Base-by-base conservation (phyloP, 2,329 filamentous ascomycete species). In the Microcyclosporella mali region DNA sequence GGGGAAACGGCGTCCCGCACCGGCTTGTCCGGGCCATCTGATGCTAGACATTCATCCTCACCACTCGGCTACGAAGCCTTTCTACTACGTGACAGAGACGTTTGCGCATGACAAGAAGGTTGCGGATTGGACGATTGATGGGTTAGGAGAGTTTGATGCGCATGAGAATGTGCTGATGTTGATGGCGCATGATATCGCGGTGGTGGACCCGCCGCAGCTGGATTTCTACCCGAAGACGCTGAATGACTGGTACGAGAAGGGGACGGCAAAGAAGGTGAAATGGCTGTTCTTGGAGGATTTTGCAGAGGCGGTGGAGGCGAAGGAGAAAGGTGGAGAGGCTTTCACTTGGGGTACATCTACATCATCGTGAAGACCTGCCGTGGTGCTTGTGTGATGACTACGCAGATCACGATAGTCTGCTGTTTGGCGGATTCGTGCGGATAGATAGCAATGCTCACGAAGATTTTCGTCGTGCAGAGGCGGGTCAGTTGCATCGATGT, bases 211-310 rank as follows among this genome's bases (percentile, higher is more conserved):
- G 6, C 37, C 48, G 8, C 41, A 56, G 34, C 42, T 61, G 3
- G 60, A 61, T 1, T 62, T 70, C 33, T 79, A 74, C 43, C 60
- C 58, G 3, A 51, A 55, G 40, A 16, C 46, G 69, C 21, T 60
- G 28, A 63, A 61, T 34, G 51, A 56, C 36, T 63, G 60, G 60
- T 40, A 56, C 19, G 43, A 56, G 41, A 57, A 60, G 30, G 57
- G 54, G 3, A 37, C 53, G n/a, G 56, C 46, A 14, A 40, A 52
- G 47, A 59, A 57, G 33, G 46, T 58, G 17, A 57, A 54, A 39
- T 63, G 59, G 59, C 53, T 63, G 40, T 79, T 78, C 52, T 56
- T 78, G 51, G 65, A 60, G 27, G 74, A 77, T 45, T 75, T 74
- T 50, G 63, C 67, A 6, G 56, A 62, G 19, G 71, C 69, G 0